Base-by-base conservation (phyloP, 2,329 filamentous ascomycete genomes). In the Davidsoniella eucalypti region DNA sequence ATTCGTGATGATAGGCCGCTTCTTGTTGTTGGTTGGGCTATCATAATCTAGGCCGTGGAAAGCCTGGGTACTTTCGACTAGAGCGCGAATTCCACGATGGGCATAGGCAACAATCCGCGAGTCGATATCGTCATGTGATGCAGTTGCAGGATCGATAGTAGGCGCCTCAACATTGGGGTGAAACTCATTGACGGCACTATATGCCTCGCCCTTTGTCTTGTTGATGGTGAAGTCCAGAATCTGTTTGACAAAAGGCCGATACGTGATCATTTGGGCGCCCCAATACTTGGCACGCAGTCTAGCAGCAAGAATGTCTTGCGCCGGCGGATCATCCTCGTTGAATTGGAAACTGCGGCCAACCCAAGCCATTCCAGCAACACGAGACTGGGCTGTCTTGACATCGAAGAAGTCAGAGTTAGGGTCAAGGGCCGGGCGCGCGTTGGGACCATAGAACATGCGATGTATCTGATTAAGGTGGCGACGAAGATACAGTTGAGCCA, bases 231-330 rank as follows among this genome's bases (percentile, higher is more conserved):
- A 63, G 55, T 78, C 63, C 57, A 82, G 63, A 43, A 82, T 72
- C 54, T 72, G 67, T 55, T 69, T 67, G 49, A 81, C 62, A 54
- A 90, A 87, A 1, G 85, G 86, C 21, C 92, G 77, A 61, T 92
- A 84, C 23, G 90, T 88, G 60, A 96, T 88, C 55, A 93, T 87
- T 56, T 83, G 77, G 0, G 87, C 88, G 17, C 92, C 92, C 70
- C 90, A 96, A 64, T 92, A 96, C 63, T 98, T 96, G 12, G 85
- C 92, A 40, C 90, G 80, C 54, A 96, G 70, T 18, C 92, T 78
- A 29, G 90, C 90, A 10, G 78, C 71, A 14, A 95, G 78, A 53
- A 96, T 87, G 45, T 94, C 80, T 0, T 60, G 63, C 0, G 87
- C 76, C 1, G 87, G 86, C 4, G 72, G 70, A 50, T 94, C 85